Percentiles rank a stretch among this genome's conserved stretches.
Evolutionary conservation across 108 stramenopile species (phyloP).

Genomic region (Pseudonitzschia pungens): DNA sequence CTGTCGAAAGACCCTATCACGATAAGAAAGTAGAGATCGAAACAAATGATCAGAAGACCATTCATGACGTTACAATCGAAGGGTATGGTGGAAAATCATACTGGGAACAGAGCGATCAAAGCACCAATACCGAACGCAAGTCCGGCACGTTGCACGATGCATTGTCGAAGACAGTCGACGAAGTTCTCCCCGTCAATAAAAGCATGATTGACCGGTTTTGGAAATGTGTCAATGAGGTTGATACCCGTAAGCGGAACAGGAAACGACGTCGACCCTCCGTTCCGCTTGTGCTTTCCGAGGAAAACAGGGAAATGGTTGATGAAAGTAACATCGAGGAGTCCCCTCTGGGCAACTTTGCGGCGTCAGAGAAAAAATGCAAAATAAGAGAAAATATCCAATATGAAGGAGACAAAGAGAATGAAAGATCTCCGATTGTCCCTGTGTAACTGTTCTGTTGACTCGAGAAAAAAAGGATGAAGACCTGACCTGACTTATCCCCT

Average conservation of each 20-base stretch:
- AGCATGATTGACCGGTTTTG: background rate
- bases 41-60: background rate
- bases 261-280: background rate
- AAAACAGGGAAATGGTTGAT: background rate
- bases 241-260: background rate
- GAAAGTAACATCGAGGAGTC: background rate
- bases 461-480: background rate
- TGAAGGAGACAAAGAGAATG: background rate
- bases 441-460: background rate
- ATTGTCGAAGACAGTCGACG: background rate
- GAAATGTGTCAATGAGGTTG: background rate
- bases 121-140: background rate
- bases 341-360: background rate
- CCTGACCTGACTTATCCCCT: background rate
- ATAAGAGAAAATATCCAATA: background rate
- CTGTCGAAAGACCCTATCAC: background rate
- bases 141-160: background rate
- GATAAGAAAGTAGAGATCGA: background rate
- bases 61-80: background rate
- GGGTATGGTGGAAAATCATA: conserved; percentile 4
- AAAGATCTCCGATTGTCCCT: background rate
- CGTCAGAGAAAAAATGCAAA: background rate
- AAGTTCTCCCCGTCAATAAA: background rate
- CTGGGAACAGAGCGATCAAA: background rate
- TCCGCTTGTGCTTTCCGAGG: background rate